Percentiles rank a stretch among this genome's conserved stretches.
Evolutionary conservation across 164 flowering plant species (phyloP).

Genomic region (Umbellularia californica): DNA sequence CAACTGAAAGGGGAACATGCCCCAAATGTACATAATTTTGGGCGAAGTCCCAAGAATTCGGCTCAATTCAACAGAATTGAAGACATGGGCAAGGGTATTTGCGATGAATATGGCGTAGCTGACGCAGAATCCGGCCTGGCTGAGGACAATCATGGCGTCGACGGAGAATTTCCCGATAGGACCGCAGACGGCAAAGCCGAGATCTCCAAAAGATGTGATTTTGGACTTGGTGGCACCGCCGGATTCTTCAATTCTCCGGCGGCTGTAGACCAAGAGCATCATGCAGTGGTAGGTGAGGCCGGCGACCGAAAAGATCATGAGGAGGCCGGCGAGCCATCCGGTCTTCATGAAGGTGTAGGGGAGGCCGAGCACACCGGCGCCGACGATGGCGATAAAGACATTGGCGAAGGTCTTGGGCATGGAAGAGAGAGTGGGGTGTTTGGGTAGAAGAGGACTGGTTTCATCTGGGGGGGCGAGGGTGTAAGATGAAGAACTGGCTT

Average conservation of each 20-base stretch:
- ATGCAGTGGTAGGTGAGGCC: slow-evolving; percentile 58
- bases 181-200: slow-evolving; percentile 53
- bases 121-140: slow-evolving; percentile 60
- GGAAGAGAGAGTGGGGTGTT: slow-evolving; percentile 39
- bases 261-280: slow-evolving; percentile 61
- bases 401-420: slow-evolving; percentile 77
- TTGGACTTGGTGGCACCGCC: slow-evolving; percentile 10
- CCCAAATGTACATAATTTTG: slow-evolving; percentile 52
- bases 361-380: slow-evolving; percentile 83
- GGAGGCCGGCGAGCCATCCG: slow-evolving; percentile 54
- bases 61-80: slow-evolving; percentile 17
- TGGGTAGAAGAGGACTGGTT: slow-evolving; percentile 43
- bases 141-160: slow-evolving; percentile 47
- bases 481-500: slow-evolving; percentile 38
- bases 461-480: slow-evolving; percentile 33
- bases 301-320: slow-evolving; percentile 46
- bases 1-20: slow-evolving; percentile 71
- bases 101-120: slow-evolving; percentile 50
- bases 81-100: slow-evolving; percentile 47
- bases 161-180: slow-evolving; percentile 39
- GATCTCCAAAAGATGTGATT: slow-evolving; percentile 50
- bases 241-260: slow-evolving; percentile 33
- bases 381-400: slow-evolving; percentile 80
- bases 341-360: slow-evolving; percentile 75
- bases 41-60: slow-evolving; percentile 17